Conservation (phyloP, 176 grass and related monocot genomes). For the Otatea glauca region DNA sequence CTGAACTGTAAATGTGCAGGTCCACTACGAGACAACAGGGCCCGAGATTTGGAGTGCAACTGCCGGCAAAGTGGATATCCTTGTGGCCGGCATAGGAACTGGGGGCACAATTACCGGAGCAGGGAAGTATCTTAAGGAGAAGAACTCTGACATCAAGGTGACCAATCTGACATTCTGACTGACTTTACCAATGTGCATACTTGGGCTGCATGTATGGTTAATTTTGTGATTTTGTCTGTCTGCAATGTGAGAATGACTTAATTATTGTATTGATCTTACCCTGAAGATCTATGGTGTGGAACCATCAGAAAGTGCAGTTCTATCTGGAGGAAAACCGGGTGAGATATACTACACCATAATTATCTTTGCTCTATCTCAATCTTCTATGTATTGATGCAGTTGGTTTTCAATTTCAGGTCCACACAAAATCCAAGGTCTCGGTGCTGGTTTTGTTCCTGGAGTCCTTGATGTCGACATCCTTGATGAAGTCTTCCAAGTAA, state of each 20-base stretch:
- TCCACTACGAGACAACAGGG: constrained; percentile 81
- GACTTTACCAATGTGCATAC: too few relatives aligned
- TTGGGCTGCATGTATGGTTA: background rate
- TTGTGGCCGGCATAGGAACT: constrained; percentile 81
- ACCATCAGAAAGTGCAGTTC: constrained; percentile 64
- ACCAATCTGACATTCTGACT: background rate
- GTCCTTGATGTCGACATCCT: constrained; percentile 63
- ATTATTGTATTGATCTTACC: too few relatives aligned
- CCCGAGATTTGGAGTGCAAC: constrained; percentile 75
- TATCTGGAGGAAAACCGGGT: constrained; percentile 76
- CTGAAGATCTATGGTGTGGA: constrained; percentile 69
- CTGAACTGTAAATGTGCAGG: constrained; percentile 10
- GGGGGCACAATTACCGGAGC: constrained; percentile 70
- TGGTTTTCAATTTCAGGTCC: constrained; percentile 41
- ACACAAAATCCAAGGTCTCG: constrained; percentile 86
- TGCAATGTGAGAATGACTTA: background rate
- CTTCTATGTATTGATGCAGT: background rate
- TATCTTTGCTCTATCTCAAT: background rate
- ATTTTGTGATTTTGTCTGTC: background rate
- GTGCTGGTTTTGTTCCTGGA: constrained; percentile 65
- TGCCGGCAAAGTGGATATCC: constrained; percentile 54
- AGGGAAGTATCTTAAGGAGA: constrained; percentile 69
- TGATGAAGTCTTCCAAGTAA: constrained; percentile 64
- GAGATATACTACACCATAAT: background rate
- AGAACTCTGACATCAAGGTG: constrained; percentile 65